Evolutionary conservation across 2,329 filamentous ascomycete species (phyloP).

Genomic region (Emydomyces testavorans): DNA sequence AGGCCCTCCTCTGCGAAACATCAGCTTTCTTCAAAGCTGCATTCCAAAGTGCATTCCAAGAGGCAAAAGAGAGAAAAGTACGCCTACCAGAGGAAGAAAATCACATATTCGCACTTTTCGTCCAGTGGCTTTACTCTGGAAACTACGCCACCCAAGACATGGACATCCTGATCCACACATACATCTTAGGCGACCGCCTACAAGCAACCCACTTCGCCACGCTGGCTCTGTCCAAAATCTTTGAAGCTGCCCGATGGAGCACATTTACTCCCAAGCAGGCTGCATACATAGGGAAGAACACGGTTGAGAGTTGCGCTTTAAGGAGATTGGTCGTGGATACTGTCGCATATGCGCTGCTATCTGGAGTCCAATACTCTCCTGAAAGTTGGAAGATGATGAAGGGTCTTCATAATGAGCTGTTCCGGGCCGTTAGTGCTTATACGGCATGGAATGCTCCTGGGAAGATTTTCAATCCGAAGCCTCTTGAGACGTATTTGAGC

Average conservation of each 20-base stretch:
- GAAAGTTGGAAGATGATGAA: conserved; percentile 7
- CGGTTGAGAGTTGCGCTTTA: conserved; percentile 2
- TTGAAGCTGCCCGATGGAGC: background rate
- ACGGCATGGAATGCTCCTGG: conserved; percentile 1
- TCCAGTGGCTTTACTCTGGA: conserved; percentile 15
- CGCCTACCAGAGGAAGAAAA: conserved; percentile 9
- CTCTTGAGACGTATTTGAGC: background rate
- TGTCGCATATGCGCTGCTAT: conserved; percentile 8
- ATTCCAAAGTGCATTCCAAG: conserved; percentile 5
- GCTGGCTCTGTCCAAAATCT: conserved; percentile 9
- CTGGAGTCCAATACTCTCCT: background rate
- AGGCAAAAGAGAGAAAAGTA: conserved; percentile 10
- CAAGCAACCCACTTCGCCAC: conserved; percentile 3
- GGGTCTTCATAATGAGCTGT: conserved; percentile 8
- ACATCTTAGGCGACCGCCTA: conserved; percentile 12
- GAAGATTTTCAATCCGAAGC: conserved; percentile 1
- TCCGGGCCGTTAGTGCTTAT: background rate
- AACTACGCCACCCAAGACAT: conserved; percentile 1
- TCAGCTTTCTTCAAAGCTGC: conserved; percentile 8
- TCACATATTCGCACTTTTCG: conserved; percentile 11
- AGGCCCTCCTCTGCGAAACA: conserved; percentile 8
- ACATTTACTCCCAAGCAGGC: conserved; percentile 12
- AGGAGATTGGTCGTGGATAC: conserved; percentile 13
- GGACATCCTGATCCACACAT: conserved; percentile 3
- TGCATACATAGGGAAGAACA: conserved; percentile 9